A percentile compares a stretch with the other conserved stretches of the same genome.
Conservation (phyloP, 768 basidiomycete genomes). For the Crassisporium funariophilum region DNA sequence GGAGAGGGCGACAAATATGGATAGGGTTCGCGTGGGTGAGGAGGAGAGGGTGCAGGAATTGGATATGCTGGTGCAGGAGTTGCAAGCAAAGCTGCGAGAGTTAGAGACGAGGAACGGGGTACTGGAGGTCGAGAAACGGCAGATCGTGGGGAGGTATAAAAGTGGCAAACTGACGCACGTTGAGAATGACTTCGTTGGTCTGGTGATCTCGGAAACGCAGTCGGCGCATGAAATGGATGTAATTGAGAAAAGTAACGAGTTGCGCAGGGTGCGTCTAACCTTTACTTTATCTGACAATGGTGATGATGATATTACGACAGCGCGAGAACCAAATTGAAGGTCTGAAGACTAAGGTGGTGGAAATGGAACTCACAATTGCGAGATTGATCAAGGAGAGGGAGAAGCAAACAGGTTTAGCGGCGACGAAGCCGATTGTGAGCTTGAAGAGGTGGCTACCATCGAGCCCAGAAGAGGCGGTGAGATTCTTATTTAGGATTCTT, state of each 20-base stretch:
- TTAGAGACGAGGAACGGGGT: too few relatives aligned
- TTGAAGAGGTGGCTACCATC: constrained; percentile 41
- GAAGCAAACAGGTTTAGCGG: constrained; percentile 20
- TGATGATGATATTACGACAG: constrained; percentile 29
- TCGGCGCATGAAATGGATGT: constrained; percentile 54
- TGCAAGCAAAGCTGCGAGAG: too few relatives aligned
- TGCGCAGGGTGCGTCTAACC: constrained; percentile 46
- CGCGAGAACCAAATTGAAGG: constrained; percentile 49
- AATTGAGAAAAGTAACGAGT: constrained; percentile 57
- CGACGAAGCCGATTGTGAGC: constrained; percentile 40
- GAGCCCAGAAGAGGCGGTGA: constrained; percentile 24
- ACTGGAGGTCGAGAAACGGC: too few relatives aligned
- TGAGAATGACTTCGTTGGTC: constrained; percentile 53
- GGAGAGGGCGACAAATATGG: too few relatives aligned
- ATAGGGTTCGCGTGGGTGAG: too few relatives aligned
- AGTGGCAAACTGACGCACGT: constrained; percentile 42
- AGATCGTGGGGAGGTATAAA: too few relatives aligned
- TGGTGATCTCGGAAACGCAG: constrained; percentile 45
- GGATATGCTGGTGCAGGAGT: too few relatives aligned
- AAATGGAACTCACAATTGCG: constrained; percentile 49
- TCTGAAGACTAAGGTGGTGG: constrained; percentile 44
- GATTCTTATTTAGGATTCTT: too few relatives aligned
- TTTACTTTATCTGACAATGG: constrained; percentile 6
- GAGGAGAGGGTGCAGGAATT: too few relatives aligned
- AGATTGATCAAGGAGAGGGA: constrained; percentile 43